These are phyloP conservation scores for Funneliformis caledonium DNA, from an alignment of 371 early-diverging fungal genomes.

Conservation along the genomic window DNA sequence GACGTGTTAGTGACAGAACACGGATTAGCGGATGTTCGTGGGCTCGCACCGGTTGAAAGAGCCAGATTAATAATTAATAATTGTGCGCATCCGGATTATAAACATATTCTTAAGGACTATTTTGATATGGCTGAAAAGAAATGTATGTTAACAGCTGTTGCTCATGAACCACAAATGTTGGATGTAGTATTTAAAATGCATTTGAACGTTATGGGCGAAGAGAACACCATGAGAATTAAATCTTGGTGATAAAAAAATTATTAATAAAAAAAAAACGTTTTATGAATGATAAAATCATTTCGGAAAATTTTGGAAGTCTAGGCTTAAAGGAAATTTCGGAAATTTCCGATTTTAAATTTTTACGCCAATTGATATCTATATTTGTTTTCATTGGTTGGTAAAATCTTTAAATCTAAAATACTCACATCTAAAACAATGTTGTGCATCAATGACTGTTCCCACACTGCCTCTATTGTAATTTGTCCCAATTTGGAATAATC, in stretches of 20 bases:
- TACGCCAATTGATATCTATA: too few species aligned
- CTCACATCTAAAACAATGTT: too few species aligned
- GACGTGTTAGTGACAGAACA: slow-evolving; percentile 61
- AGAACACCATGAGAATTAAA: slow-evolving; percentile 61
- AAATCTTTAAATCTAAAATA: too few species aligned
- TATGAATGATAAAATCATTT: too few species aligned
- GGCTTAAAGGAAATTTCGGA: too few species aligned
- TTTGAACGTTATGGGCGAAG: slow-evolving; percentile 53
- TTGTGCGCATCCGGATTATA: slow-evolving; percentile 60
- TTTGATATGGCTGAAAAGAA: slow-evolving; percentile 57
- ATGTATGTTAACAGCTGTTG: slow-evolving; percentile 56
- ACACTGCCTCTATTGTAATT: too few species aligned
- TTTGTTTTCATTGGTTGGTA: too few species aligned
- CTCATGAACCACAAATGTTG: slow-evolving; percentile 61
- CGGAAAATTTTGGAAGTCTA: too few species aligned
- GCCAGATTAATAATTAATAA: slow-evolving; percentile 59
- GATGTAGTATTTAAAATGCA: slow-evolving; percentile 65
- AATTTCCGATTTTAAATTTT: too few species aligned
- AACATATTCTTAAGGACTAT: slow-evolving; percentile 55
- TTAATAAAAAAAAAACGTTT: background rate
- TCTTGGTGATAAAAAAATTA: slow-evolving; percentile 46
- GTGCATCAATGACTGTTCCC: too few species aligned
- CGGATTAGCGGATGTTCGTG: slow-evolving; percentile 60
- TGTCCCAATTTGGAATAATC: too few species aligned
- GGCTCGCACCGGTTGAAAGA: slow-evolving; percentile 58